Evolutionary conservation across 768 basidiomycete genomes (phyloP).

Genomic region (Boletus pseudo-olivaceus): DNA sequence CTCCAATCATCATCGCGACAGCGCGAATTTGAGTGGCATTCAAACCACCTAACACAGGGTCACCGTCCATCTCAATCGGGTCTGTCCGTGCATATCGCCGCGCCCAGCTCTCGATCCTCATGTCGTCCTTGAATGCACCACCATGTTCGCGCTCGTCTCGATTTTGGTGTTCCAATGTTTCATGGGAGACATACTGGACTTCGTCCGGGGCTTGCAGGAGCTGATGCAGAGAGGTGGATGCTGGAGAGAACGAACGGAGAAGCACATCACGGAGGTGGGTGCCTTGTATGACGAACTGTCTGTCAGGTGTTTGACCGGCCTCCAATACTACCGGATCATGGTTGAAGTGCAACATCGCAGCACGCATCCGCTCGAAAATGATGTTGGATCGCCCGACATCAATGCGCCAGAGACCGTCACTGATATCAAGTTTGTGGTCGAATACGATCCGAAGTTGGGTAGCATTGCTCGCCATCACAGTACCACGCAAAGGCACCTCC

Average conservation of each 20-base stretch:
- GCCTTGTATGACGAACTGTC: constrained; percentile 60
- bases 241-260: constrained; percentile 50
- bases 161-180: constrained; percentile 37
- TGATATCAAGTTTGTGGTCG: constrained; percentile 42
- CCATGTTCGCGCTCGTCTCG: constrained; percentile 22
- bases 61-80: constrained; percentile 71
- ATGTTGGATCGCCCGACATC: constrained; percentile 71
- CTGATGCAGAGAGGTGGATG: constrained; percentile 22
- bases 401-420: constrained; percentile 55
- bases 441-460: constrained; percentile 61
- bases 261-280: constrained; percentile 72
- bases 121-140: constrained; percentile 66
- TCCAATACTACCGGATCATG: constrained; percentile 50
- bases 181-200: constrained; percentile 35
- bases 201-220: constrained; percentile 40
- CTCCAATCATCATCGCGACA: constrained; percentile 82
- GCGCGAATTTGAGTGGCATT: constrained; percentile 80
- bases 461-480: constrained; percentile 46
- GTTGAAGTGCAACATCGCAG: constrained; percentile 56
- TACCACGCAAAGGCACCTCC: constrained; percentile 52
- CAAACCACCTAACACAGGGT: constrained; percentile 62
- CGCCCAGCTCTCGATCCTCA: constrained; percentile 81
- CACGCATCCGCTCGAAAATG: constrained; percentile 63
- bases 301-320: constrained; percentile 26
- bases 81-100: constrained; percentile 54